Evolutionary conservation across 2,329 filamentous ascomycete species (phyloP).

Genomic region (Grosmannia clavigera): DNA sequence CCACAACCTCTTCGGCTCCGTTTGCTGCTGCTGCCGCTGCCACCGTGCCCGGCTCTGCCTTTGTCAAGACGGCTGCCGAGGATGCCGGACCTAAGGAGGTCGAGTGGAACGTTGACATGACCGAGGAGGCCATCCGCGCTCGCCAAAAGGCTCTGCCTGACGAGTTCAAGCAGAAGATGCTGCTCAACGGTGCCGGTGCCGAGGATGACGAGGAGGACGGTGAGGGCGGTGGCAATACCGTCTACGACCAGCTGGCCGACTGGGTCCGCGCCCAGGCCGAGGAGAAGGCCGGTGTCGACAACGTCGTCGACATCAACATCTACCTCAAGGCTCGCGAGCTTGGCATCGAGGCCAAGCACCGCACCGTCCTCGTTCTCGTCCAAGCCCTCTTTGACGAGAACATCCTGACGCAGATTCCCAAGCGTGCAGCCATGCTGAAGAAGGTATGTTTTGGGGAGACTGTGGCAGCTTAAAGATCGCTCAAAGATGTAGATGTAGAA

Average conservation of each 20-base stretch:
- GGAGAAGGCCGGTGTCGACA: conserved; percentile 59
- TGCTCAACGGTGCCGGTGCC: conserved; percentile 56
- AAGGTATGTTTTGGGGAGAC: conserved; percentile 42
- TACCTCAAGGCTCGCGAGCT: conserved; percentile 96
- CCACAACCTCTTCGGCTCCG: conserved; percentile 37
- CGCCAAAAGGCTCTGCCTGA: conserved; percentile 87
- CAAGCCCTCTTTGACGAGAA: conserved; percentile 90
- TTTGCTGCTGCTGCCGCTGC: neutral
- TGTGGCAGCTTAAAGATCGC: too few species aligned
- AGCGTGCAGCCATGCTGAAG: conserved; percentile 77
- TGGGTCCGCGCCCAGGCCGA: conserved; percentile 73
- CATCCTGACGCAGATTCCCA: conserved; percentile 75
- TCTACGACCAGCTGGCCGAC: conserved; percentile 82
- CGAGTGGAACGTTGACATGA: conserved; percentile 94
- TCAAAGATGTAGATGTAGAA: too few species aligned
- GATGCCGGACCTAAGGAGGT: conserved; percentile 58
- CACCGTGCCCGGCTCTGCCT: conserved; percentile 42
- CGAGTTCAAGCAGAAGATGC: conserved; percentile 87
- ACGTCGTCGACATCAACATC: conserved; percentile 79
- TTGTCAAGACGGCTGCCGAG: conserved; percentile 28
- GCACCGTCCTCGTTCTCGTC: conserved; percentile 79
- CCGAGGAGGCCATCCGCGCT: conserved; percentile 86
- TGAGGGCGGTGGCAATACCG: conserved; percentile 59
- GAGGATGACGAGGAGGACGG: conserved; percentile 74
- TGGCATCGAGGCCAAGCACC: conserved; percentile 89